Evolutionary conservation across 2,329 filamentous ascomycete species (phyloP).

Genomic region (Rhexocercosporidium sp.): DNA sequence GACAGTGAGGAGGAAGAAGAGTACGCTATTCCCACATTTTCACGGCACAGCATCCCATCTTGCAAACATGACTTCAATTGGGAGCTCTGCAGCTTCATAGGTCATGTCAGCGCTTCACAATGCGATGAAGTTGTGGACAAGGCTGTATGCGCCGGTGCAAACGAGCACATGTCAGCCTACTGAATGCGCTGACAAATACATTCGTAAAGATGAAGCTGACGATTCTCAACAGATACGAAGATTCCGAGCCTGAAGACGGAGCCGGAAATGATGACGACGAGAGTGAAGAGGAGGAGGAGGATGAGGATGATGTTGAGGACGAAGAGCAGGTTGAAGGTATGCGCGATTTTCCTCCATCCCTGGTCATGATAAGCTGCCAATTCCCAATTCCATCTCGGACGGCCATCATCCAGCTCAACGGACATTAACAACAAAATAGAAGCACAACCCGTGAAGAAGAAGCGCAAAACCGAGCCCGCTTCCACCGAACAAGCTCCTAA

Average conservation of each 20-base stretch:
- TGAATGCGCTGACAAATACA: conserved; percentile 3
- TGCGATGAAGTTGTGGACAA: conserved; percentile 7
- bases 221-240: conserved; percentile 38
- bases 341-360: conserved; percentile 5
- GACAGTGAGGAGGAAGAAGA: conserved; percentile 41
- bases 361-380: neutral
- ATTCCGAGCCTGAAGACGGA: conserved; percentile 41
- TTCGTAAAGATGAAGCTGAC: conserved; percentile 24
- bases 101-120: conserved; percentile 8
- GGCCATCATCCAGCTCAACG: neutral
- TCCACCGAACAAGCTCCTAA: conserved; percentile 15
- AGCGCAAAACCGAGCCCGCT: conserved; percentile 35
- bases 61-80: conserved; percentile 17
- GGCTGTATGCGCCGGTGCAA: conserved; percentile 11
- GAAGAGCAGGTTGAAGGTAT: conserved; percentile 33
- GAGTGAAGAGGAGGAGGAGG: conserved; percentile 40
- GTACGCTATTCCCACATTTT: conserved; percentile 28
- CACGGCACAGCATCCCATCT: conserved; percentile 1
- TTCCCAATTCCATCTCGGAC: neutral
- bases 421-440: conserved; percentile 24
- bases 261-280: conserved; percentile 44
- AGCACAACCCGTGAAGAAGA: conserved; percentile 35
- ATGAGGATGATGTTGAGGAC: conserved; percentile 33
- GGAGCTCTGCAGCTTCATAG: conserved; percentile 18
- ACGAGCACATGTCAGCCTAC: conserved; percentile 13